Evolutionary conservation across 2,329 filamentous ascomycete genomes (phyloP), one percentile per base, ranked within the genome.

Genomic region (Cadophora luteo-olivacea): DNA sequence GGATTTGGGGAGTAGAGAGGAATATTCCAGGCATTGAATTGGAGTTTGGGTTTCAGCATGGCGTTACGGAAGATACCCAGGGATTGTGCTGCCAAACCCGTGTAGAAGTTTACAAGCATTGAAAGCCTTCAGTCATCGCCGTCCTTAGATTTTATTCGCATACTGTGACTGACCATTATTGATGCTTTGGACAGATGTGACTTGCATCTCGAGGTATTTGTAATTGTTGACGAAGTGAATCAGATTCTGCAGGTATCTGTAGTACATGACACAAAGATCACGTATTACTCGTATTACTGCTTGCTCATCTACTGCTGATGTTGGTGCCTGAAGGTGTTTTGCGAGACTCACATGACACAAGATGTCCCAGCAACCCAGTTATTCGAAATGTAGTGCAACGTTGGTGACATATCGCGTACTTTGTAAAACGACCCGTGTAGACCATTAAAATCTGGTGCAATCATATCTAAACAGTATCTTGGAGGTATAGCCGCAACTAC

Each of bases 341-440:
- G 36, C 5, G 4, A 29, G 14, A n/a, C n/a, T 41, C 33, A 41
- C 57, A 58, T 41, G 55, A 58, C 33, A 60, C 57, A 29, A 45
- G 36, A 60, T 60, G n/a, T 45, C 57, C 57, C 36, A 60, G 57
- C 36, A 38, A 45, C 57, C 57, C 57, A 36, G 57, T 60, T 38
- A 41, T 19, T 11, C 11, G 25, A 60, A 5, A 24, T 60, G 57
- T 25, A 45, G 57, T 60, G 33, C 11, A 60, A 60, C 57, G 22
- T 60, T 60, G 57, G 33, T 19, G 24, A 45, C 16, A 14, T 60
- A 45, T 60, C 36, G 36, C 41, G 57, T 60, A 29, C 36, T 12
- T 45, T 22, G 57, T 32, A 29, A 22, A n/a, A 36, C 9, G 33
- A 11, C 25, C 9, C 19, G 1, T 60, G n/a, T 60, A 36, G 5